phyloP scores from a whole-genome alignment of 805 yeast genomes.

The Metschnikowia gruessii region DNA sequence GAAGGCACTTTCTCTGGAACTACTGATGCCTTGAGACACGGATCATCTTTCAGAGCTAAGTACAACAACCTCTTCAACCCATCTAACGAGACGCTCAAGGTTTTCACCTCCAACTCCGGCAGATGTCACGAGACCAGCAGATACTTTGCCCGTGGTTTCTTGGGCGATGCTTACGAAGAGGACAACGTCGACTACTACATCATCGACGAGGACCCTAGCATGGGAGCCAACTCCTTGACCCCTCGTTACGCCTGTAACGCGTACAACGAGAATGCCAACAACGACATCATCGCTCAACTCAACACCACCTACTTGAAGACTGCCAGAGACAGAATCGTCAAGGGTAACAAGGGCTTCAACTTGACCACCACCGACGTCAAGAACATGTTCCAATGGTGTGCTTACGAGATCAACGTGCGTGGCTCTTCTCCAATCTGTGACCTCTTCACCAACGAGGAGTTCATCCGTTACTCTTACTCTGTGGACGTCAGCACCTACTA shows the following conservation, averaged over 20 bases:
- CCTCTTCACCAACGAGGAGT: slow-evolving; percentile 66
- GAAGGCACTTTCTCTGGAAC: slow-evolving; percentile 52
- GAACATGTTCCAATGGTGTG: slow-evolving; percentile 60
- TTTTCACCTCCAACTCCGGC: slow-evolving; percentile 54
- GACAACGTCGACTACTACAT: slow-evolving; percentile 35
- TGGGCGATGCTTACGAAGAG: slow-evolving; percentile 41
- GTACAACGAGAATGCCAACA: slow-evolving; percentile 32
- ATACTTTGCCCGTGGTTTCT: slow-evolving; percentile 59
- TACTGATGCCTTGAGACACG: slow-evolving; percentile 47
- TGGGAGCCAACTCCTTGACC: slow-evolving; percentile 61
- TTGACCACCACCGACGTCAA: slow-evolving; percentile 52
- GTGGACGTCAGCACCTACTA: slow-evolving; percentile 60
- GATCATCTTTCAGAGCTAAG: slow-evolving; percentile 44
- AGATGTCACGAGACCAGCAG: slow-evolving; percentile 56
- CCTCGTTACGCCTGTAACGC: slow-evolving; percentile 47
- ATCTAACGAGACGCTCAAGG: slow-evolving; percentile 34
- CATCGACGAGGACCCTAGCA: slow-evolving; percentile 44
- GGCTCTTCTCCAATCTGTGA: slow-evolving; percentile 68
- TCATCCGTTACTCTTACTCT: slow-evolving; percentile 58
- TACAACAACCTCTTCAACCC: slow-evolving; percentile 47
- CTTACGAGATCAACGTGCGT: slow-evolving; percentile 67
- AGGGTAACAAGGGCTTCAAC: slow-evolving; percentile 51
- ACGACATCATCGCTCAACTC: slow-evolving; percentile 24
- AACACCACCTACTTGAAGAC: slow-evolving; percentile 44
- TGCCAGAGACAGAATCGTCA: slow-evolving; percentile 58